Conservation (phyloP, 1,139 yeast genomes). For the Debaryomyces subglobosus region DNA sequence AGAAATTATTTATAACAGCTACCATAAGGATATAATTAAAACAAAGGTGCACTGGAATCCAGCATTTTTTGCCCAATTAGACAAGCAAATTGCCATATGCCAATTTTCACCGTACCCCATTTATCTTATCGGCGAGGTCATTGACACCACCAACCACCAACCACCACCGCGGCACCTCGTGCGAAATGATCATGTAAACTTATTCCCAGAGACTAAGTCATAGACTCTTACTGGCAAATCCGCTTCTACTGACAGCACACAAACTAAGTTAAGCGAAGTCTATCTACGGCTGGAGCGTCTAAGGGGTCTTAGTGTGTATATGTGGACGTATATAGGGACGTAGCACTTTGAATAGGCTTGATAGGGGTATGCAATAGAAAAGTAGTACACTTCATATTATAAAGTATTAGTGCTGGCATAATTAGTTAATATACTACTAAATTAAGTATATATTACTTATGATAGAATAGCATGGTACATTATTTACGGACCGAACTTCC, state of each 20-base stretch:
- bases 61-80: background rate
- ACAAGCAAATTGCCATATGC: background rate
- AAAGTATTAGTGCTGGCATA: no score
- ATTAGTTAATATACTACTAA: no score
- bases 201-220: background rate
- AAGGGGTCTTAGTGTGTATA: background rate
- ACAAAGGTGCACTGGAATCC: background rate
- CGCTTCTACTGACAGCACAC: background rate
- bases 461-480: no score
- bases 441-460: no score
- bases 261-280: background rate
- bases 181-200: background rate
- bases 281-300: background rate
- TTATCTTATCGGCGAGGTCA: background rate
- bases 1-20: background rate
- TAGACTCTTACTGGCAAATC: background rate
- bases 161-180: background rate
- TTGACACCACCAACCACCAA: background rate
- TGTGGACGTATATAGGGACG: no score
- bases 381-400: no score
- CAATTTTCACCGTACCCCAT: background rate
- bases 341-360: no score
- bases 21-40: background rate
- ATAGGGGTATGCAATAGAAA: no score
- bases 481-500: no score